A percentile compares a stretch with the other conserved stretches of the same genome.
Evolutionary conservation across 352 stramenopile species (phyloP).

Genomic region (Phytophthora cryptogea): DNA sequence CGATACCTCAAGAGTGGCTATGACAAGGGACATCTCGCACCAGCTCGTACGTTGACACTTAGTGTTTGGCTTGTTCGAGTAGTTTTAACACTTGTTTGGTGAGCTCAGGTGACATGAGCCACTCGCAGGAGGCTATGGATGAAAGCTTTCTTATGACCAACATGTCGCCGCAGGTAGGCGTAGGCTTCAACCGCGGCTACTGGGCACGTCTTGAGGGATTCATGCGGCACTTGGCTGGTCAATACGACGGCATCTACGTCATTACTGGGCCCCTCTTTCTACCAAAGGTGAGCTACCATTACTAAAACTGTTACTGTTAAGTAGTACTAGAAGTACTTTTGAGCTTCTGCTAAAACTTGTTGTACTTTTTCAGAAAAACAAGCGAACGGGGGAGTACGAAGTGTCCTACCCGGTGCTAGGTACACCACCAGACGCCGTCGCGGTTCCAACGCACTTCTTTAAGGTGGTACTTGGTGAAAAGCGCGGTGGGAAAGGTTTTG

Average conservation of each 20-base stretch:
- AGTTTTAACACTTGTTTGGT: slow-evolving; percentile 1
- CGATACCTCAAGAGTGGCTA: slow-evolving; percentile 93
- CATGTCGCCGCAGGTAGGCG: slow-evolving; percentile 92
- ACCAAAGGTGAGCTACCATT: slow-evolving; percentile 54
- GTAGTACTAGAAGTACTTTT: too few relatives aligned
- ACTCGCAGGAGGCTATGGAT: slow-evolving; percentile 82
- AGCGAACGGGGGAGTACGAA: slow-evolving; percentile 62
- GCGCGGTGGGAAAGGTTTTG: slow-evolving; percentile 53
- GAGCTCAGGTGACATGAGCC: slow-evolving; percentile 81
- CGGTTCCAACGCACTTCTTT: slow-evolving; percentile 97
- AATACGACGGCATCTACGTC: slow-evolving; percentile 87
- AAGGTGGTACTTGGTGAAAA: slow-evolving; percentile 91
- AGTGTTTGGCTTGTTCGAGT: background rate
- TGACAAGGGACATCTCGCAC: slow-evolving; percentile 95
- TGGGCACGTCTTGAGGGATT: slow-evolving; percentile 89
- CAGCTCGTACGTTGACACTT: slow-evolving; percentile 59
- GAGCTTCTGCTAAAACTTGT: background rate
- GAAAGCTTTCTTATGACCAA: slow-evolving; percentile 97
- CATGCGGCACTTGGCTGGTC: slow-evolving; percentile 77
- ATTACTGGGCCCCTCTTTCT: slow-evolving; percentile 95
- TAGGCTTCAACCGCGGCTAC: slow-evolving; percentile 89
- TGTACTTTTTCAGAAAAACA: slow-evolving; percentile 53
- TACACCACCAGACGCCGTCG: slow-evolving; percentile 83
- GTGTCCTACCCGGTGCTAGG: slow-evolving; percentile 85
- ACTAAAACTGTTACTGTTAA: background rate